phyloP scores from a whole-genome alignment of 768 basidiomycete genomes.

The Pisolithus marmoratus region DNA sequence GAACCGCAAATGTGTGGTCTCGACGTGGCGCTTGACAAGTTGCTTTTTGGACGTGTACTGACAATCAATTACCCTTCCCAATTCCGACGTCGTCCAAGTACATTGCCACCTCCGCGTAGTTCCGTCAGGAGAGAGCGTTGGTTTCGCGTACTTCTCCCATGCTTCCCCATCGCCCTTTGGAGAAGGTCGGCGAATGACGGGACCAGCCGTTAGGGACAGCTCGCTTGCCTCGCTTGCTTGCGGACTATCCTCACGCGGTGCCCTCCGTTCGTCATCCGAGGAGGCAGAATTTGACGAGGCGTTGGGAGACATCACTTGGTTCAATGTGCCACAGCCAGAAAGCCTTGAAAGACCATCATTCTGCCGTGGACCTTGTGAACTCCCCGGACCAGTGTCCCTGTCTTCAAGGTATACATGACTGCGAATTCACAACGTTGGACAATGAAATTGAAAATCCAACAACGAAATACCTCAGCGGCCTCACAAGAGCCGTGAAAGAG shows the following conservation, averaged over 20 bases:
- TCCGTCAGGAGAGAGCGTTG: conserved; percentile 28
- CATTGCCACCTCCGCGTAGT: conserved; percentile 35
- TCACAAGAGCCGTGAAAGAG: conserved; percentile 16
- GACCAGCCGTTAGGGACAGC: conserved; percentile 11
- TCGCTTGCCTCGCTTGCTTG: conserved; percentile 29
- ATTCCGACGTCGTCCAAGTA: conserved; percentile 34
- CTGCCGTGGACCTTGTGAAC: conserved; percentile 8
- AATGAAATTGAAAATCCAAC: conserved; percentile 4
- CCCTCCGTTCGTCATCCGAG: conserved; percentile 24
- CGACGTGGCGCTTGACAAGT: conserved; percentile 63
- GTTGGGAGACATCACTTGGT: conserved; percentile 7
- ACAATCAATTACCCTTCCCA: conserved; percentile 30
- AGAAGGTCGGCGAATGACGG: conserved; percentile 17
- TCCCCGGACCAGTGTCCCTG: conserved; percentile 8
- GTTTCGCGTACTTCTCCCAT: conserved; percentile 31
- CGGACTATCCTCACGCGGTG: conserved; percentile 26
- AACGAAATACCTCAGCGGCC: conserved; percentile 23
- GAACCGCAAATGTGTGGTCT: conserved; percentile 54
- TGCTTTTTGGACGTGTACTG: conserved; percentile 51
- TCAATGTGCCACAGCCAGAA: conserved; percentile 6
- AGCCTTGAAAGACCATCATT: conserved; percentile 7
- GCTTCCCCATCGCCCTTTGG: conserved; percentile 23
- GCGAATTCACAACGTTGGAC: conserved; percentile 1
- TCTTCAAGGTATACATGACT: conserved; percentile 21
- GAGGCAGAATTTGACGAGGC: conserved; percentile 19